Conservation (phyloP, 1,284 basidiomycete species). For the Cronartium ribicola region DNA sequence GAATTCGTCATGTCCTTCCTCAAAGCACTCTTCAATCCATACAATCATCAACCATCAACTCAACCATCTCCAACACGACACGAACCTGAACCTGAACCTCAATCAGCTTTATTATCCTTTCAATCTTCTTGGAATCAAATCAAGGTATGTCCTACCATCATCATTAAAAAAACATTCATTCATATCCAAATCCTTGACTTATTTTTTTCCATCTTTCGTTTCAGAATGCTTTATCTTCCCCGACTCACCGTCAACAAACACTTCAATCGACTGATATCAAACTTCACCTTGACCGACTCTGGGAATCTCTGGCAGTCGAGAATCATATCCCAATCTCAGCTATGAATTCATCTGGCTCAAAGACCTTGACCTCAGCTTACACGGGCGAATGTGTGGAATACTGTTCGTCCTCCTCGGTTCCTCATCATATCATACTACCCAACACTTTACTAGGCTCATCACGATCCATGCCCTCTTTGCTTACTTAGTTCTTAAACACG, state of each 20-base stretch:
- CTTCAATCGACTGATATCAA: slow-evolving; percentile 39
- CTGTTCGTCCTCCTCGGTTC: slow-evolving; percentile 7
- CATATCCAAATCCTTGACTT: not conserved
- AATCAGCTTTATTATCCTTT: slow-evolving; percentile 17
- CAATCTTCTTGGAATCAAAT: slow-evolving; percentile 30
- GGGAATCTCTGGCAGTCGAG: slow-evolving; percentile 32
- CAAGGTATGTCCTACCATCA: slow-evolving; percentile 8
- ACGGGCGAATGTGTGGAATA: slow-evolving; percentile 39
- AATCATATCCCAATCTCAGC: slow-evolving; percentile 4
- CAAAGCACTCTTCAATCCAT: not conserved
- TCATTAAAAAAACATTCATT: not conserved
- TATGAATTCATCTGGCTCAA: slow-evolving; percentile 6
- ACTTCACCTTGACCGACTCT: slow-evolving; percentile 23
- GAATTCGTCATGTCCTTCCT: slow-evolving; percentile 14
- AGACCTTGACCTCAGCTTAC: slow-evolving; percentile 1
- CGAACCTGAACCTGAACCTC: not conserved
- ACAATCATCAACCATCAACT: not conserved
- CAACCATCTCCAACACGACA: not conserved
- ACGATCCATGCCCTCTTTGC: not conserved
- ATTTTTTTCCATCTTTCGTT: not conserved
- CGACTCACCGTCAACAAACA: slow-evolving; percentile 16
- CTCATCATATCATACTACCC: not conserved
- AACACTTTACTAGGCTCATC: not conserved
- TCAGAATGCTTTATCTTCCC: slow-evolving; percentile 33
- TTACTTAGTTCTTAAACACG: slow-evolving; percentile 47